Conservation (phyloP, 192 early-diverging fungal genomes). For the Paraglomus brasilianum region DNA sequence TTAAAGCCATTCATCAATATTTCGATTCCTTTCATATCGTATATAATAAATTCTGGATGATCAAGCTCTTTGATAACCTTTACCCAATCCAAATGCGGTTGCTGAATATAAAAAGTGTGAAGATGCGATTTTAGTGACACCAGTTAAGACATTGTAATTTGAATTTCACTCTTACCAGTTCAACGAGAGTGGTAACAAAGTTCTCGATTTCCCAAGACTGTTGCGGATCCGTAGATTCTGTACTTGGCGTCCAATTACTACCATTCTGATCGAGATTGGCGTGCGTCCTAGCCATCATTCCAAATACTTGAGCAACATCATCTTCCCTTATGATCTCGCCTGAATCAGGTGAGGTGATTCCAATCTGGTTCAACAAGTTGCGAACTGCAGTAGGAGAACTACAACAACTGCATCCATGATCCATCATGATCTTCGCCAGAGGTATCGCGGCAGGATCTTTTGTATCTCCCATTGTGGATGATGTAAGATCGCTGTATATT, state of each 20-base stretch:
- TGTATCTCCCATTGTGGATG: constrained; percentile 31
- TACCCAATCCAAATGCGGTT: constrained; percentile 61
- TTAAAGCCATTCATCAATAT: constrained; percentile 63
- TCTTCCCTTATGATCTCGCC: constrained; percentile 41
- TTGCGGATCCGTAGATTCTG: constrained; percentile 39
- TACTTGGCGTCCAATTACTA: constrained; percentile 20
- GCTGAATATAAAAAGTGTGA: constrained; percentile 38
- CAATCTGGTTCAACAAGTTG: constrained; percentile 44
- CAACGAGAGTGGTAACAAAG: constrained; percentile 52
- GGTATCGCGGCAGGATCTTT: constrained; percentile 31
- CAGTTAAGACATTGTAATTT: no score
- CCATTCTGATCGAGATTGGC: constrained; percentile 41
- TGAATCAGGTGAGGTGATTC: constrained; percentile 28
- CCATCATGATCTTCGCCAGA: constrained; percentile 48
- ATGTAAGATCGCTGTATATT: neutral
- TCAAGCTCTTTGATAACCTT: constrained; percentile 63
- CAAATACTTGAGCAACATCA: constrained; percentile 60
- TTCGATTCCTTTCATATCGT: constrained; percentile 57
- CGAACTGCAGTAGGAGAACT: constrained; percentile 40
- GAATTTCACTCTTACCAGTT: constrained; percentile 48
- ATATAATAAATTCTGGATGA: constrained; percentile 57
- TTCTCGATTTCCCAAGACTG: constrained; percentile 63
- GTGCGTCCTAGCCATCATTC: constrained; percentile 61
- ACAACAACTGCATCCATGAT: constrained; percentile 54
- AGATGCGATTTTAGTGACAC: no score